Evolutionary conservation across 2,329 filamentous ascomycete species (phyloP).

Genomic region (Alternaria metachromatica): DNA sequence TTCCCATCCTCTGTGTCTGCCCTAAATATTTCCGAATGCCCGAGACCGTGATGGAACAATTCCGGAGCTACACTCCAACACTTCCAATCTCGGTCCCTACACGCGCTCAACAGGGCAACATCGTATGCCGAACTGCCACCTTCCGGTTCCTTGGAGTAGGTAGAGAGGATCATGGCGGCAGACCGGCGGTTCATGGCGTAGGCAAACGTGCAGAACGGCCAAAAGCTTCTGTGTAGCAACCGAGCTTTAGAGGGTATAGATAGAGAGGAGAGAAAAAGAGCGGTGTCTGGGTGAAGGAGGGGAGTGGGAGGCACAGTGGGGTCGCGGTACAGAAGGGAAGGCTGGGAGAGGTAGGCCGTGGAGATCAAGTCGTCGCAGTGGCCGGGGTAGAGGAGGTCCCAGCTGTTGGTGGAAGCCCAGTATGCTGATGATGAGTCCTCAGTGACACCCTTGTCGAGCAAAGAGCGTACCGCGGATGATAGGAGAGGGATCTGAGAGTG

Average conservation of each 20-base stretch:
- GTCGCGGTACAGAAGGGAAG: slow-evolving; percentile 37
- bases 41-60: slow-evolving; percentile 49
- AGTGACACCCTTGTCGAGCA: slow-evolving; percentile 11
- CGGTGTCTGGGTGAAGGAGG: slow-evolving; percentile 35
- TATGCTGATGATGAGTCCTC: slow-evolving; percentile 21
- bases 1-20: slow-evolving; percentile 1
- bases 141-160: slow-evolving; percentile 25
- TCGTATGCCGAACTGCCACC: slow-evolving; percentile 43
- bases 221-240: slow-evolving; percentile 43
- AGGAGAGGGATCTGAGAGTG: slow-evolving; percentile 28
- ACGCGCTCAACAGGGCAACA: slow-evolving; percentile 49
- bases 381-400: slow-evolving; percentile 51
- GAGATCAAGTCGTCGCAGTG: slow-evolving; percentile 49
- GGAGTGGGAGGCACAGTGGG: slow-evolving; percentile 33
- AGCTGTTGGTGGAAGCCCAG: slow-evolving; percentile 39
- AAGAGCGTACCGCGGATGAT: slow-evolving; percentile 22
- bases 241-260: slow-evolving; percentile 34
- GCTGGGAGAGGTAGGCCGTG: slow-evolving; percentile 19
- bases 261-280: slow-evolving; percentile 34
- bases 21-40: slow-evolving; percentile 30
- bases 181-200: slow-evolving; percentile 47
- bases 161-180: slow-evolving; percentile 37
- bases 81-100: slow-evolving; percentile 42
- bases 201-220: slow-evolving; percentile 51
- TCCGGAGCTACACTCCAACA: slow-evolving; percentile 50